A percentile compares a stretch with the other conserved stretches of the same genome.
phyloP scores from a whole-genome alignment of 306 rosid genomes.

The Malus fusca region DNA sequence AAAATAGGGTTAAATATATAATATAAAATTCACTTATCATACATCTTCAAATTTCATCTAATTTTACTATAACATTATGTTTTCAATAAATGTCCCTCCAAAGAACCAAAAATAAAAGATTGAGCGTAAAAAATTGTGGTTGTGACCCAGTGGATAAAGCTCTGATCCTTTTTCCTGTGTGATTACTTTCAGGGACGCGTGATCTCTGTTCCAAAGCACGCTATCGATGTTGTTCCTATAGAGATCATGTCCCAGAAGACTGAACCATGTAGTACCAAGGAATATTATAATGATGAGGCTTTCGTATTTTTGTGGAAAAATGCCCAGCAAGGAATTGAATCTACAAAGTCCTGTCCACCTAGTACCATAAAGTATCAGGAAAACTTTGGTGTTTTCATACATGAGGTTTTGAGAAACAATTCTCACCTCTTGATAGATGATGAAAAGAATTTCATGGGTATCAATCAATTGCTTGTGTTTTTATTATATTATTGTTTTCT shows the following conservation, averaged over 20 bases:
- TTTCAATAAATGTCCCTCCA: too few species aligned
- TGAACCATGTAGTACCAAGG: conserved; percentile 24
- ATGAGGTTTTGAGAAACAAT: conserved; percentile 52
- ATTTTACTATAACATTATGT: too few species aligned
- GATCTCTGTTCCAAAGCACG: conserved; percentile 46
- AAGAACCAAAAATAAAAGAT: too few species aligned
- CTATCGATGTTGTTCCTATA: conserved; percentile 55
- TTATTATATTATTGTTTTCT: neutral
- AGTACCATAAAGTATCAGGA: conserved; percentile 56
- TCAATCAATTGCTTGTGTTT: conserved; percentile 1
- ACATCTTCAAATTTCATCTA: too few species aligned
- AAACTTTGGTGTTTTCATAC: conserved; percentile 60
- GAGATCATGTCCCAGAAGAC: conserved; percentile 37
- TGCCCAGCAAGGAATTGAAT: conserved; percentile 45
- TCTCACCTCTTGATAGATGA: conserved; percentile 58
- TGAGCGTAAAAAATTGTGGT: neutral
- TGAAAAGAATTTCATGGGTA: conserved; percentile 67
- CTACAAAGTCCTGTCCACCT: conserved; percentile 32
- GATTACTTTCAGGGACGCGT: conserved; percentile 58
- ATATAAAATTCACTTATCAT: too few species aligned
- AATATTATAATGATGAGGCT: conserved; percentile 25
- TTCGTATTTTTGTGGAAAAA: conserved; percentile 63
- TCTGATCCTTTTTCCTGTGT: conserved; percentile 14
- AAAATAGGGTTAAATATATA: too few species aligned
- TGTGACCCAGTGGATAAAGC: neutral